Evolutionary conservation across 495 filamentous ascomycete genomes (phyloP).

Genomic region (Rusavskia elegans): DNA sequence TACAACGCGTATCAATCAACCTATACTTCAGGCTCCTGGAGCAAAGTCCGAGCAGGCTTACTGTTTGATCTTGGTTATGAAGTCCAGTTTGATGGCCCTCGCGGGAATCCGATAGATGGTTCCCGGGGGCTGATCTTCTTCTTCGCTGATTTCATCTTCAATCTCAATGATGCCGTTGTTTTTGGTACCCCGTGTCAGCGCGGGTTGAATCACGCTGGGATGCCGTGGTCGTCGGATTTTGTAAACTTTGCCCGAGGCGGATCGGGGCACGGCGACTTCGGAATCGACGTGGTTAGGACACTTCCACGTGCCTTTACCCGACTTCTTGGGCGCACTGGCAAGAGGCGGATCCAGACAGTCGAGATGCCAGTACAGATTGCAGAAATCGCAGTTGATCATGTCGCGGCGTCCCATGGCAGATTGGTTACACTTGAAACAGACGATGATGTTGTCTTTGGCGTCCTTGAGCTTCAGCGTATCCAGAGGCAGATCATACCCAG

Average conservation of each 20-base stretch:
- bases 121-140: constrained; percentile 36
- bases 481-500: constrained; percentile 42
- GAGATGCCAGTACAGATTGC: constrained; percentile 68
- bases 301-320: constrained; percentile 51
- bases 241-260: not conserved
- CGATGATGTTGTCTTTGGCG: constrained; percentile 46
- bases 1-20: too few relatives aligned
- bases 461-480: constrained; percentile 52
- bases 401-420: constrained; percentile 37
- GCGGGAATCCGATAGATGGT: constrained; percentile 52
- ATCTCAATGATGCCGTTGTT: constrained; percentile 75
- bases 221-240: constrained; percentile 39
- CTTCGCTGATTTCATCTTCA: constrained; percentile 42
- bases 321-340: constrained; percentile 46
- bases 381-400: constrained; percentile 72
- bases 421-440: constrained; percentile 56
- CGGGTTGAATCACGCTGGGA: constrained; percentile 26
- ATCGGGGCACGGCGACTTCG: constrained; percentile 20
- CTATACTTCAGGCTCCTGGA: too few relatives aligned
- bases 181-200: constrained; percentile 37
- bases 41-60: constrained; percentile 8
- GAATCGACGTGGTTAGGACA: constrained; percentile 76
- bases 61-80: constrained; percentile 30
- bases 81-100: constrained; percentile 64
- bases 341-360: constrained; percentile 82